A percentile compares a stretch with the other conserved stretches of the same genome.
These are phyloP conservation scores for Claviceps pazoutovae DNA, from an alignment of 2,329 filamentous ascomycete genomes.

Conservation along the genomic window DNA sequence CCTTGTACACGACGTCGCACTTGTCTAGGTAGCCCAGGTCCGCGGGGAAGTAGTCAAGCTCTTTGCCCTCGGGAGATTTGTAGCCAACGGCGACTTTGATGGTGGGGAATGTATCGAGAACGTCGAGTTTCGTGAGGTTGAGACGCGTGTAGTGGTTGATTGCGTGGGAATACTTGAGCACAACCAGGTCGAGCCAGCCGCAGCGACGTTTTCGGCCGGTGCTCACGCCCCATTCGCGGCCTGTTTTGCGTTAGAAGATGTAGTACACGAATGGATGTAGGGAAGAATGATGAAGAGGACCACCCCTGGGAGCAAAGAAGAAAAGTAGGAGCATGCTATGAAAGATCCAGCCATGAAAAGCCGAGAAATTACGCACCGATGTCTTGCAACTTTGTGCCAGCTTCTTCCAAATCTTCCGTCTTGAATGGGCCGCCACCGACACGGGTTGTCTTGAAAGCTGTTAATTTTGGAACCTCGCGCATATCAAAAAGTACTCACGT, in stretches of 20 bases:
- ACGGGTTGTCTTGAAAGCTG: constrained; percentile 6
- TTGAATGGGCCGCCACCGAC: constrained; percentile 8
- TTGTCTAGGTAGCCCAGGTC: constrained; percentile 43
- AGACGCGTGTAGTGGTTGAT: constrained; percentile 54
- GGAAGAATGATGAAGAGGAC: neutral
- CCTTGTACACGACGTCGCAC: constrained; percentile 53
- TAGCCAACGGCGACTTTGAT: neutral
- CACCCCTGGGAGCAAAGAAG: neutral
- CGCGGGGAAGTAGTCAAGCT: constrained; percentile 43
- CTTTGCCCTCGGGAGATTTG: constrained; percentile 4
- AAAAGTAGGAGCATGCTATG: neutral
- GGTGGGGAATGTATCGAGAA: constrained; percentile 7
- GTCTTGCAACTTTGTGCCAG: constrained; percentile 6
- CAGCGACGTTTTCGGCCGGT: constrained; percentile 9
- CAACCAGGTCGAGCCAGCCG: constrained; percentile 40
- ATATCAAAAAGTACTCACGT: neutral
- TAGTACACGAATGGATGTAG: neutral
- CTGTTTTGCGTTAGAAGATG: neutral
- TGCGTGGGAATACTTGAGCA: constrained; percentile 47
- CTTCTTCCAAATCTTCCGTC: constrained; percentile 8
- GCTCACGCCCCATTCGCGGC: constrained; percentile 8
- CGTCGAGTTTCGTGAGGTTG: constrained; percentile 27
- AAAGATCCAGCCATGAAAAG: no score
- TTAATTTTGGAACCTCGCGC: neutral
- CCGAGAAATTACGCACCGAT: constrained; percentile 1